These are phyloP conservation scores for Parsonsia alboflavescens DNA, from an alignment of 257 asterid genomes.

Conservation along the genomic window DNA sequence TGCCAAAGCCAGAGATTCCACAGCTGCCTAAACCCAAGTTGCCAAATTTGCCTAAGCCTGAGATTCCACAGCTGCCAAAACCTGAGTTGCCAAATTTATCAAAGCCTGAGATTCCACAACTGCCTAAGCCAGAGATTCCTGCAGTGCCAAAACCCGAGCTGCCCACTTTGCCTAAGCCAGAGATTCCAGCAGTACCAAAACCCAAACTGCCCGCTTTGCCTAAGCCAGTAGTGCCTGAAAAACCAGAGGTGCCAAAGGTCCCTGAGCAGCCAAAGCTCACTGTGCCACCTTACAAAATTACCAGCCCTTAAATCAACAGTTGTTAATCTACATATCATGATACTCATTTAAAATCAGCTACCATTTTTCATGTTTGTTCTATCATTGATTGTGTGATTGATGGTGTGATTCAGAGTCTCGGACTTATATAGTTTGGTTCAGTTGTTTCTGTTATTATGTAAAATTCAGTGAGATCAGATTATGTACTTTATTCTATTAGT, in stretches of 20 bases:
- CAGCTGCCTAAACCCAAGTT: slow-evolving; percentile 17
- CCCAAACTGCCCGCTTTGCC: slow-evolving; percentile 17
- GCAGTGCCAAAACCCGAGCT: slow-evolving; percentile 23
- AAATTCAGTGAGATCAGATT: neutral
- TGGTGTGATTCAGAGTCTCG: neutral
- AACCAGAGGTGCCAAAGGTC: slow-evolving; percentile 1
- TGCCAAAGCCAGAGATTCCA: slow-evolving; percentile 28
- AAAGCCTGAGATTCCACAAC: slow-evolving; percentile 14
- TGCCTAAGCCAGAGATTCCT: slow-evolving; percentile 26
- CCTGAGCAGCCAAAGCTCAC: neutral
- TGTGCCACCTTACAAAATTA: neutral
- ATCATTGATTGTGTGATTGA: slow-evolving; percentile 5
- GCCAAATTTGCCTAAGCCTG: slow-evolving; percentile 26
- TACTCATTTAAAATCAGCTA: neutral
- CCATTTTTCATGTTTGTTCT: neutral
- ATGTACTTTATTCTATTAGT: slow-evolving; percentile 5
- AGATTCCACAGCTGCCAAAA: slow-evolving; percentile 24
- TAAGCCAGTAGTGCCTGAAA: slow-evolving; percentile 10
- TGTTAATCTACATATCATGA: neutral
- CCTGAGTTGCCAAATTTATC: slow-evolving; percentile 23
- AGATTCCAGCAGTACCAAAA: slow-evolving; percentile 7
- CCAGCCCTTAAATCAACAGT: slow-evolving; percentile 8
- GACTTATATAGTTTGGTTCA: neutral
- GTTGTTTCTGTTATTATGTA: neutral
- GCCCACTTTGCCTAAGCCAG: slow-evolving; percentile 26